Conservation (phyloP, 495 filamentous ascomycete species). For the Hypomontagnella monticulosa region DNA sequence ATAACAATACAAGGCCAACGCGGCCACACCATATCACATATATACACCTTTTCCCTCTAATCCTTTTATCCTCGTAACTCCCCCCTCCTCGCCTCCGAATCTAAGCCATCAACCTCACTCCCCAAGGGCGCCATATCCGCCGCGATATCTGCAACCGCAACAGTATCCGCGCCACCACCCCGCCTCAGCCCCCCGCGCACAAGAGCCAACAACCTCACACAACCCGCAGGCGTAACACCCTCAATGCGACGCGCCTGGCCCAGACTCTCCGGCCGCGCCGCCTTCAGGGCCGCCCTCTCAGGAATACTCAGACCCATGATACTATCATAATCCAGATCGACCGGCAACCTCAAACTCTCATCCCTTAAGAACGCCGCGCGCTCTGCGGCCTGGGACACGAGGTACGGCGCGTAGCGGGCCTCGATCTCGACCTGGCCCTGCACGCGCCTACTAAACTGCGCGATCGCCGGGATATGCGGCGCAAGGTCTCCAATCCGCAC, state of each 20-base stretch:
- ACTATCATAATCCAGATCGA: constrained; percentile 77
- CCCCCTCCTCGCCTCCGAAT: constrained; percentile 50
- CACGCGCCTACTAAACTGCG: constrained; percentile 63
- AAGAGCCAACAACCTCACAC: constrained; percentile 64
- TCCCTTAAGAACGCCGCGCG: constrained; percentile 75
- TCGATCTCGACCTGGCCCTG: constrained; percentile 78
- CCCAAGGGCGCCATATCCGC: constrained; percentile 44
- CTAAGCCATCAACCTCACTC: constrained; percentile 49
- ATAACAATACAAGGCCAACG: no score
- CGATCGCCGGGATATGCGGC: constrained; percentile 60
- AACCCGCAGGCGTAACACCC: constrained; percentile 73
- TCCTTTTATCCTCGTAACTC: constrained; percentile 40
- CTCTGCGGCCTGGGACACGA: constrained; percentile 71
- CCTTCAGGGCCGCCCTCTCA: constrained; percentile 75
- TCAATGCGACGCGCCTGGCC: constrained; percentile 91
- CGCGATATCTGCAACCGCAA: constrained; percentile 21
- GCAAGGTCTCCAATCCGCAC: constrained; percentile 65
- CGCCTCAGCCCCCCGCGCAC: constrained; percentile 46
- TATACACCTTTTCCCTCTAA: not conserved
- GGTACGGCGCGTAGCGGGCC: constrained; percentile 84
- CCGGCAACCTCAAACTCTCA: constrained; percentile 76
- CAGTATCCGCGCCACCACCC: not conserved
- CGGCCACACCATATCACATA: not conserved
- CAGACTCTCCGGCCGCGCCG: constrained; percentile 78
- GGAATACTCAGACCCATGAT: constrained; percentile 80